phyloP scores from a whole-genome alignment of 768 basidiomycete genomes.

The Scleroderma citrinum region DNA sequence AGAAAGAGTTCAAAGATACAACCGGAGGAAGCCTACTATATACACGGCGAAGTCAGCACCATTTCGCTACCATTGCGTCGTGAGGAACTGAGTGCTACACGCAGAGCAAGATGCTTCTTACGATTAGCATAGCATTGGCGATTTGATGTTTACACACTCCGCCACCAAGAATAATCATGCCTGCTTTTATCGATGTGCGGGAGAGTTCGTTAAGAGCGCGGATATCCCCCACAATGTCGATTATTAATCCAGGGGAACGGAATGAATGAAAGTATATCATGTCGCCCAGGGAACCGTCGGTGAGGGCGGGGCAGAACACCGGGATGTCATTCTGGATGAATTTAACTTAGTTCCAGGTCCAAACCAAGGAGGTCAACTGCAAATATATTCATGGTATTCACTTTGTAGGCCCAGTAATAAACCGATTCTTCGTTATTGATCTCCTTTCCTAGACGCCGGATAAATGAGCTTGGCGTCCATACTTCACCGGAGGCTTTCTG shows the following conservation, averaged over 20 bases:
- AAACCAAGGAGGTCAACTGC: conserved; percentile 8
- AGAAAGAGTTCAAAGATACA: background rate
- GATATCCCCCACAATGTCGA: conserved; percentile 96
- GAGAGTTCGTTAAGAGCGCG: conserved; percentile 85
- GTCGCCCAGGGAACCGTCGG: conserved; percentile 96
- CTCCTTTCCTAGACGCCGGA: conserved; percentile 90
- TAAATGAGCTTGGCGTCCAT: conserved; percentile 96
- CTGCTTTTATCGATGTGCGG: conserved; percentile 84
- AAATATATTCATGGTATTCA: conserved; percentile 37
- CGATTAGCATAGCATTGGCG: conserved; percentile 99
- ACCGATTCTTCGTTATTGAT: conserved; percentile 96
- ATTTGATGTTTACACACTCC: conserved; percentile 99
- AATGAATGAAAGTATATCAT: conserved; percentile 99
- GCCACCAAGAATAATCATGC: conserved; percentile 97
- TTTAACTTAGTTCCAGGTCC: conserved; percentile 20
- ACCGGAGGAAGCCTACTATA: conserved; percentile 49
- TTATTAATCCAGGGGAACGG: conserved; percentile 70
- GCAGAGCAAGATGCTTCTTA: conserved; percentile 33
- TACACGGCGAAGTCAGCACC: conserved; percentile 97
- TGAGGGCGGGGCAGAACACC: conserved; percentile 96
- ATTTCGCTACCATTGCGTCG: conserved; percentile 60
- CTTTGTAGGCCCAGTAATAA: conserved; percentile 99
- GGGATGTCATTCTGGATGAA: conserved; percentile 86
- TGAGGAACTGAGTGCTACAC: background rate
- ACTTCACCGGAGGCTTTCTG: conserved; percentile 63